Evolutionary conservation across 2,329 filamentous ascomycete species (phyloP), one percentile per base, ranked within the genome.

Genomic region (Hymenoscyphus linearis): DNA sequence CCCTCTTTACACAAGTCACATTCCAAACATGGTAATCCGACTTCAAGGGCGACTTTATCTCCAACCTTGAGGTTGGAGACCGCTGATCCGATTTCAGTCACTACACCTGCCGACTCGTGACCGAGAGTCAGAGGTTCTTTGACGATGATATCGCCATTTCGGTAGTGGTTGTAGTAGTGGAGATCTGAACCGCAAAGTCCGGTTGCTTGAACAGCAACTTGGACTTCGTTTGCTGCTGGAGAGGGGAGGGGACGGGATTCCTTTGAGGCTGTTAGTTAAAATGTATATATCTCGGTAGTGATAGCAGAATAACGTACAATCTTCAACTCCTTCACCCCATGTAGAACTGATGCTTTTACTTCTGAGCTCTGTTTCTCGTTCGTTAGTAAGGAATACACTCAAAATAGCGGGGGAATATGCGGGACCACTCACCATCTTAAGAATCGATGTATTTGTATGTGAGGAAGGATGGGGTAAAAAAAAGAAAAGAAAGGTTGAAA

Each of bases 171-270:
- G 91, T 93, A 98, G 81, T 98, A 98, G 79, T 98, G 93, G 61
- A 98, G 87, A 75, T 97, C 93, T 64, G 91, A 96, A 82, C 93
- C 95, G 80, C 95, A 98, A 71, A 98, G 97, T 59, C 95, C 95
- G 2, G 93, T 98, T 76, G 90, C 93, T 77, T 93, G 90, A 73
- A 98, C 85, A 59, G 90, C 90, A 62, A 98, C 76, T 52, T 91
- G 91, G 55, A 97, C 91, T 78, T 97, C 90, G 57, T 61, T 59
- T 55, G 70, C 54, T 25, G 57, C 62, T 56, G 71, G 73, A 16
- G 58, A 55, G 13, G 44, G 44, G 5, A 74, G 66, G 9, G 57
- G 50, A 31, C 72, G 68, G 50, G 64, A 56, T 69, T 73, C 72
- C 72, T 74, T 57, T 22, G n/a, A n/a, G 10, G 27, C n/a, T 50